Evolutionary conservation across 2,329 filamentous ascomycete genomes (phyloP), one percentile per base, ranked within the genome.

Genomic region (Sarocladium strictum): DNA sequence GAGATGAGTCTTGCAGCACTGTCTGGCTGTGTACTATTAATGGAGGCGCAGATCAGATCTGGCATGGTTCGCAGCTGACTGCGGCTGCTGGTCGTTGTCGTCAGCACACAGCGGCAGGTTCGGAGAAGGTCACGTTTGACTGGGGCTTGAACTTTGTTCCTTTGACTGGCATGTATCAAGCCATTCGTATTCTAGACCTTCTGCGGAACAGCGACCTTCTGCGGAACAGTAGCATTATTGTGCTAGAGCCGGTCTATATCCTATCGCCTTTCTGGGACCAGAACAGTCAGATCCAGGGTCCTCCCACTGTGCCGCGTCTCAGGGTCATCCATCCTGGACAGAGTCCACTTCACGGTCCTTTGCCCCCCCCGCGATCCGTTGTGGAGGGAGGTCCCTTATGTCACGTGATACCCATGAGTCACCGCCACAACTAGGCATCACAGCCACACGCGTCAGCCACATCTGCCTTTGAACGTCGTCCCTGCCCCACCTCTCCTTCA

Each of bases 401-500:
- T n/a, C 54, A 55, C 54, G 54, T 55, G 54, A 55, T 50, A 11
- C n/a, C 3, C 5, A n/a, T 19, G 23, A 26, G n/a, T 47, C 4
- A 17, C 14, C 23, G 54, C 58, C 57, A 53, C 55, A 57, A 10
- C 26, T 15, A 51, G 47, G 47, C 47, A 33, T 5, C 27, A 29
- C 26, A 49, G 54, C 54, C 54, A 55, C 54, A 53, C 21, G 43
- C 53, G 33, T 29, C 43, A 47, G 43, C 43, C 43, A 47, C 43
- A 47, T 53, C 14, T 2, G 17, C 47, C 26, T n/a, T 3, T 12
- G 29, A 32, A 12, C 12, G 29, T n/a, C n/a, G 3, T 23, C 6
- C 41, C 58, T 24, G 64, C 65, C 68, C 69, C 68, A 70, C 69
- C 63, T 60, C 53, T 59, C 63, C 43, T 47, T 27, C 24, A n/a